These are phyloP conservation scores for Corniculantispora saksenae DNA, from an alignment of 2,329 filamentous ascomycete genomes.

Conservation along the genomic window DNA sequence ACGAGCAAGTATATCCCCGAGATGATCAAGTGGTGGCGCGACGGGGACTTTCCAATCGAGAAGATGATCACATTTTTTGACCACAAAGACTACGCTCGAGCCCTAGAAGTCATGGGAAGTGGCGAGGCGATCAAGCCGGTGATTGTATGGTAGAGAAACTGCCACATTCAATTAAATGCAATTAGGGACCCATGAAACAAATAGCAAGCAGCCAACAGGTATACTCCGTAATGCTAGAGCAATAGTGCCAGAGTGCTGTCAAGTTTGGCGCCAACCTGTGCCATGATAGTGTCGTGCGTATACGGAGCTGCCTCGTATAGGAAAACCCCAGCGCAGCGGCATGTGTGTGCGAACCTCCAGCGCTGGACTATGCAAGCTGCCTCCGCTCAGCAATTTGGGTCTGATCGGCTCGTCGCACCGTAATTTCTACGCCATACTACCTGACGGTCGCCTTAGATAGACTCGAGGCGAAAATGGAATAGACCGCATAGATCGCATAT, in stretches of 20 bases:
- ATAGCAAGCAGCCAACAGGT: background rate
- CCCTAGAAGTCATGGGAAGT: slow-evolving; percentile 32
- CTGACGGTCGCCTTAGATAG: background rate
- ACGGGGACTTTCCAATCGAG: slow-evolving; percentile 36
- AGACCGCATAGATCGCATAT: no score
- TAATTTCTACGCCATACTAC: background rate
- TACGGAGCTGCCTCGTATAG: background rate
- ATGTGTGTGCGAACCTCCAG: background rate
- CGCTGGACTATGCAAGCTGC: no score
- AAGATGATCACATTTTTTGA: slow-evolving; percentile 34
- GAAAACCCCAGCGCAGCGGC: background rate
- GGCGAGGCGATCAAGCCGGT: slow-evolving; percentile 37
- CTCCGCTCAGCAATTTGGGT: no score
- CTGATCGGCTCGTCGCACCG: no score
- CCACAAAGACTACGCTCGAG: slow-evolving; percentile 30
- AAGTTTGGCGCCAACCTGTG: no score
- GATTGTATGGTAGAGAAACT: slow-evolving; percentile 29
- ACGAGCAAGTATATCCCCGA: slow-evolving; percentile 43
- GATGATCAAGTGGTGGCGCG: slow-evolving; percentile 35
- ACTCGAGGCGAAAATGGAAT: background rate
- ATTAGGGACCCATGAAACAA: background rate
- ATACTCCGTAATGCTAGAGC: no score
- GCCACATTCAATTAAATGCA: background rate
- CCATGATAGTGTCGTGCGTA: background rate
- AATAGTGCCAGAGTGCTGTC: no score